Conservation (phyloP, 2,329 filamentous ascomycete genomes). For the Pseudogymnoascus sp. region DNA sequence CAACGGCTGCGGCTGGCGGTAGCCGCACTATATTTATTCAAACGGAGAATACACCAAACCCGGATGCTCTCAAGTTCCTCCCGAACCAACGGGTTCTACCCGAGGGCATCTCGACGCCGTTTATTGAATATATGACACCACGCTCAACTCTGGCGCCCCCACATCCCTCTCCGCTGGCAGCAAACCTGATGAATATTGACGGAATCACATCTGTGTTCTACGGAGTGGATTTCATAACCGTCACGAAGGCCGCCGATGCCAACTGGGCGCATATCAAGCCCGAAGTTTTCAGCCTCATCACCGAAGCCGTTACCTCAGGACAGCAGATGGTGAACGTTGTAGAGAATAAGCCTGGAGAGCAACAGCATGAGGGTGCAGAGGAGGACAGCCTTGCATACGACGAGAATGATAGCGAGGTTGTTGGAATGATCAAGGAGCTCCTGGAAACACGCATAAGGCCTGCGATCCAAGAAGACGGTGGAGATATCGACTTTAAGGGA, state of each 20-base stretch:
- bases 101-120: conserved; percentile 60
- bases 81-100: conserved; percentile 85
- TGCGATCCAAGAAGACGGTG: conserved; percentile 94
- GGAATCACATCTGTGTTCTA: conserved; percentile 95
- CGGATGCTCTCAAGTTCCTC: conserved; percentile 93
- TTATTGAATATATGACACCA: conserved; percentile 85
- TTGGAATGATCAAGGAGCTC: conserved; percentile 97
- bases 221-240: conserved; percentile 90
- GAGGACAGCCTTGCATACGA: conserved; percentile 73
- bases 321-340: conserved; percentile 68
- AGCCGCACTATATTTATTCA: conserved; percentile 90
- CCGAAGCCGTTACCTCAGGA: conserved; percentile 78
- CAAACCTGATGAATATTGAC: conserved; percentile 85
- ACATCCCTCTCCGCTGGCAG: conserved; percentile 82
- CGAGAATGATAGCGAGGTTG: conserved; percentile 86
- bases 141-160: conserved; percentile 82
- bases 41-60: conserved; percentile 87
- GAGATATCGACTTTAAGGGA: conserved; percentile 90
- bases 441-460: conserved; percentile 91
- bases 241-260: conserved; percentile 79
- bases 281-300: conserved; percentile 91
- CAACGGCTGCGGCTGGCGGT: conserved; percentile 31
- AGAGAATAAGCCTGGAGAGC: conserved; percentile 49
- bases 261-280: conserved; percentile 94
- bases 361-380: conserved; percentile 37